phyloP scores from a whole-genome alignment of 352 stramenopile species.

The Plasmopara muralis region DNA sequence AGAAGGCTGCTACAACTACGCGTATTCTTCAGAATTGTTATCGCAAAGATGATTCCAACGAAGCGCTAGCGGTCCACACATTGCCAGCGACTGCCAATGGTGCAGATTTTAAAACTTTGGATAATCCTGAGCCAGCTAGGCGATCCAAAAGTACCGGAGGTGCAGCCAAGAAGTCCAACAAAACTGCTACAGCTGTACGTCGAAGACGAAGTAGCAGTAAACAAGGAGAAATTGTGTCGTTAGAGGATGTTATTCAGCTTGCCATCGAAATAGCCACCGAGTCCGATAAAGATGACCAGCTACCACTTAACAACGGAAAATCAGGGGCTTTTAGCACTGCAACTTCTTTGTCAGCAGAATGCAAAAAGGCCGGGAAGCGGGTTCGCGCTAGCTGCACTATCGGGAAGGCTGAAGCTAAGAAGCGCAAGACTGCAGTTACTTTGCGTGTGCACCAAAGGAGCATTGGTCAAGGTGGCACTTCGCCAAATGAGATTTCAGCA shows the following conservation, averaged over 20 bases:
- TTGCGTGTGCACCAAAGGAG: slow-evolving; percentile 10
- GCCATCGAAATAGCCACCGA: neutral
- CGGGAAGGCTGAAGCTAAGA: neutral
- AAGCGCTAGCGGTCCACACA: neutral
- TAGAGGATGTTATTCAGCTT: neutral
- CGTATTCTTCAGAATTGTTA: neutral
- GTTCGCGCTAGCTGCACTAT: neutral
- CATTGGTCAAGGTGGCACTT: slow-evolving; percentile 10
- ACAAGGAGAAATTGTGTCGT: neutral
- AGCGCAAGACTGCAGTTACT: neutral
- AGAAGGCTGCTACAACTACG: slow-evolving; percentile 3
- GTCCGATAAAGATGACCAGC: neutral
- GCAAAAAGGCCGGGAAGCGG: neutral
- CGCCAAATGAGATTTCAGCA: slow-evolving; percentile 20
- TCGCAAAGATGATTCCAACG: neutral
- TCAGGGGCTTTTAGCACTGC: neutral
- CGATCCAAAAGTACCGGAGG: neutral
- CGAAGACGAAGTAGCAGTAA: neutral
- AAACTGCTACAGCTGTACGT: slow-evolving; percentile 3
- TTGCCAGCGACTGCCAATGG: neutral
- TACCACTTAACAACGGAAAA: neutral
- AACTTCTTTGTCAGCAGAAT: neutral
- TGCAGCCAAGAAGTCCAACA: slow-evolving; percentile 20
- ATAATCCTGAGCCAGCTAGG: neutral
- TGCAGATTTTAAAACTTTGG: neutral